Percentiles rank a stretch among this genome's conserved stretches.
These are phyloP conservation scores for Cladosporium halotolerans DNA, from an alignment of 2,329 filamentous ascomycete genomes.

Conservation along the genomic window DNA sequence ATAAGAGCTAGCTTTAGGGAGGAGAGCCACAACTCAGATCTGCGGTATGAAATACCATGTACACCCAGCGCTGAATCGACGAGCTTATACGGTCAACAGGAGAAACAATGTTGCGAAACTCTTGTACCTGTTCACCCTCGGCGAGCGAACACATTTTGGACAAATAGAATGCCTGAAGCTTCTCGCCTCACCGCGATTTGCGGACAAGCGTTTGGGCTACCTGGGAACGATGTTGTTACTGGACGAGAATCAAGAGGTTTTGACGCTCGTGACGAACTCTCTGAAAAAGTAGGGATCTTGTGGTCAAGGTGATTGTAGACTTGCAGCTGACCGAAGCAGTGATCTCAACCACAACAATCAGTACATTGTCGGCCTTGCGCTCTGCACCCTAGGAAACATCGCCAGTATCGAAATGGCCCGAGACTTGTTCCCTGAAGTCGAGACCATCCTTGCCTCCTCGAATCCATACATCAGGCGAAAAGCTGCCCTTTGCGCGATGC, in stretches of 20 bases:
- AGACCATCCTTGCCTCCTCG: conserved; percentile 80
- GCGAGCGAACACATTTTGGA: conserved; percentile 95
- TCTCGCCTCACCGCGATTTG: conserved; percentile 91
- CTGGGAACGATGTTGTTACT: conserved; percentile 91
- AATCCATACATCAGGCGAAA: conserved; percentile 99
- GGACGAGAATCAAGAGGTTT: conserved; percentile 96
- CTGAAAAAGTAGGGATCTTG: conserved; percentile 68
- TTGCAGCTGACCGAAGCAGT: conserved; percentile 42
- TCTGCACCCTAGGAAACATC: conserved; percentile 96
- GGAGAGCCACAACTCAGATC: conserved; percentile 85
- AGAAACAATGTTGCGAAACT: conserved; percentile 99
- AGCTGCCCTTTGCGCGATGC: conserved; percentile 97
- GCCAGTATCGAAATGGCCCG: conserved; percentile 97
- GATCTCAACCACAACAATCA: conserved; percentile 96
- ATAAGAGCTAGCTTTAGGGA: conserved; percentile 97
- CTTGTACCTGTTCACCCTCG: conserved; percentile 94
- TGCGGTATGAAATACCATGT: conserved; percentile 59
- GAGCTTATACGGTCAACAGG: conserved; percentile 42
- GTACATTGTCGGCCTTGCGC: conserved; percentile 92
- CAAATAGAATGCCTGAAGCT: conserved; percentile 99
- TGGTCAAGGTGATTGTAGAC: neutral
- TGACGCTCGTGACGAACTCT: conserved; percentile 96
- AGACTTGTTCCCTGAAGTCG: conserved; percentile 93
- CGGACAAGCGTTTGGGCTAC: conserved; percentile 93
- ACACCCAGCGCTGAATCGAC: conserved; percentile 7